Conservation (phyloP, 306 rosid genomes). For the Quillaja saponaria region DNA sequence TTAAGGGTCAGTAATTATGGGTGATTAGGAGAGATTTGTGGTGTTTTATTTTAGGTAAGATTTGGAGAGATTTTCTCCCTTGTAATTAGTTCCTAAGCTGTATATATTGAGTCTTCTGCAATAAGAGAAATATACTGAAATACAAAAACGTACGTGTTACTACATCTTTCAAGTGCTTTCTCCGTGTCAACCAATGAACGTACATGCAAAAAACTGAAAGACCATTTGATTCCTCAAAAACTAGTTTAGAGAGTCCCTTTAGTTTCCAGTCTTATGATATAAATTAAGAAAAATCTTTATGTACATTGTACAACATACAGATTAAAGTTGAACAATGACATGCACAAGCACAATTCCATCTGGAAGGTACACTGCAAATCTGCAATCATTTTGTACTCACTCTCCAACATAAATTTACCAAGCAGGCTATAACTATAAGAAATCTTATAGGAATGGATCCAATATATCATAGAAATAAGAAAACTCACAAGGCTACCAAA, state of each 20-base stretch:
- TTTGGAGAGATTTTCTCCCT: too few species aligned
- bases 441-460: not conserved
- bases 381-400: slow-evolving; percentile 10
- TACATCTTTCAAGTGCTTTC: not conserved
- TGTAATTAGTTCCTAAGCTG: too few species aligned
- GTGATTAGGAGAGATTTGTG: too few species aligned
- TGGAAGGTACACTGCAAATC: not conserved
- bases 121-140: too few species aligned
- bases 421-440: slow-evolving; percentile 14
- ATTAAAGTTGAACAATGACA: slow-evolving; percentile 6
- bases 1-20: too few species aligned
- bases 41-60: too few species aligned
- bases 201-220: not conserved
- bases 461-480: slow-evolving; percentile 8
- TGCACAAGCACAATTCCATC: not conserved
- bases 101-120: too few species aligned
- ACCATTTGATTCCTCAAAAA: slow-evolving; percentile 15
- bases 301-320: not conserved
- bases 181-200: not conserved
- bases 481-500: slow-evolving; percentile 92
- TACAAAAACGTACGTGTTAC: too few species aligned
- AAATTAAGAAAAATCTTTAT: slow-evolving; percentile 5
- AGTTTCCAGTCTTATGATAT: not conserved
- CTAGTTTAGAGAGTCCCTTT: not conserved
- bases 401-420: not conserved